Evolutionary conservation across 2,329 filamentous ascomycete genomes (phyloP), one percentile per base, ranked within the genome.

Genomic region (Xylariales sp.): DNA sequence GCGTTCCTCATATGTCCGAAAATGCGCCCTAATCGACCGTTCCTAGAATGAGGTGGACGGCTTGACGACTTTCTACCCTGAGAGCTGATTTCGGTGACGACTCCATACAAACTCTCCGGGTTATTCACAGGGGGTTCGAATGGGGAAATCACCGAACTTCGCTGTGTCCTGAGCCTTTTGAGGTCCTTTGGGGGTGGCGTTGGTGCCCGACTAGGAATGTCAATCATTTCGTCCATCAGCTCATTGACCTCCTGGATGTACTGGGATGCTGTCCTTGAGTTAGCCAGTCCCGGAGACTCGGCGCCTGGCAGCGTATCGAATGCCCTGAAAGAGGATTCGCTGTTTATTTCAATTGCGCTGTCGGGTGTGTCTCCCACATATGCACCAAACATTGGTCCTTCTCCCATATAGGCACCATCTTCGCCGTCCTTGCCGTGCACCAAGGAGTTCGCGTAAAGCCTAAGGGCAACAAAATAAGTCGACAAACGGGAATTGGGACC

Each of bases 401-500:
- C 54, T 28, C 56, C 56, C 4, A 60, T 8, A 36, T 53, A 59
- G 12, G 56, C 56, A 15, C 56, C 38, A 21, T 45, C 44, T 11
- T 35, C 34, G 28, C 14, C 21, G 10, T 40, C 36, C 22, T 31
- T 35, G 22, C 9, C 33, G 11, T 41, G 44, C 6, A 59, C 48
- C n/a, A 59, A 45, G 5, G 51, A 49, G 32, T 58, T 49, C 27
- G 63, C 63, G 64, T 87, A 86, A 49, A 82, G 77, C 5, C 83
- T 83, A 5, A 89, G 74, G 0, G 82, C 78, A 55, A 86, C 83
- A 46, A 83, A 73, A 46, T 85, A 81, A 16, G 76, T 82, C 44
- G 82, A 81, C n/a, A 81, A 76, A 3, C 74, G 78, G 2, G 80
- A 78, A 46, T 86, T 79, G 41, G 84, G 80, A n/a, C 82, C 75